Base-by-base conservation (phyloP, 768 basidiomycete genomes). In the Mycena vitilis region DNA sequence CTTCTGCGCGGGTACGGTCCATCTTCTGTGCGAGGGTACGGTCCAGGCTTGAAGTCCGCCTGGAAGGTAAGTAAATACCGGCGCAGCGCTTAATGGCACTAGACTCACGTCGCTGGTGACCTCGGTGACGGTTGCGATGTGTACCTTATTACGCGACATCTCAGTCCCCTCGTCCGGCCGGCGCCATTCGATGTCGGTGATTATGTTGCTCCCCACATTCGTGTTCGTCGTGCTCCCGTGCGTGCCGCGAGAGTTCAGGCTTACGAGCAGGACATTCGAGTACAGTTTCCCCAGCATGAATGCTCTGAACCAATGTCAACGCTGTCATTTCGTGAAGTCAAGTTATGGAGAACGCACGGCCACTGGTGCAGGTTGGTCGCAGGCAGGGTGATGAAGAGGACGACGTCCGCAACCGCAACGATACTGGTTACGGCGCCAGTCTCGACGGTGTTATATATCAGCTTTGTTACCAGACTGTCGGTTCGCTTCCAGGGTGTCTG, bases 381-480 rank as follows among this genome's bases (percentile, higher is more conserved):
- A 20, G 47, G 47, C 47, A 47, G 20, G 20, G 48, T 49, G 11
- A 60, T 36, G 38, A 61, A 61, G n/a, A 61, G 60, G 2, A 23
- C 18, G 11, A 52, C 12, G 13, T 61, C 60, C 15, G 23, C 37
- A 25, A 51, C 18, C 12, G 60, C 60, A 6, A 52, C 13, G 49
- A 61, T 15, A 37, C n/a, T n/a, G 0, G 65, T 66, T 8, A 66
- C 20, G 1, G 65, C 58, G 18, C 58, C 58, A 1, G 65, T 66
- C 48, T 66, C 38, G 11, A 66, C 40, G 13, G 65, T 66, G 42
- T 66, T 30, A 40, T 60, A 66, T 4, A 66, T 60, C 56, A 66
- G 65, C 42, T 66, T 66, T 1, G 48, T 60, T 25, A 66, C 37
- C 3, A 66, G n/a, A n/a, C 23, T 53, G 49, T 66, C 65, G 9